phyloP scores from a whole-genome alignment of 345 rosid genomes.

The Gossypium turneri region DNA sequence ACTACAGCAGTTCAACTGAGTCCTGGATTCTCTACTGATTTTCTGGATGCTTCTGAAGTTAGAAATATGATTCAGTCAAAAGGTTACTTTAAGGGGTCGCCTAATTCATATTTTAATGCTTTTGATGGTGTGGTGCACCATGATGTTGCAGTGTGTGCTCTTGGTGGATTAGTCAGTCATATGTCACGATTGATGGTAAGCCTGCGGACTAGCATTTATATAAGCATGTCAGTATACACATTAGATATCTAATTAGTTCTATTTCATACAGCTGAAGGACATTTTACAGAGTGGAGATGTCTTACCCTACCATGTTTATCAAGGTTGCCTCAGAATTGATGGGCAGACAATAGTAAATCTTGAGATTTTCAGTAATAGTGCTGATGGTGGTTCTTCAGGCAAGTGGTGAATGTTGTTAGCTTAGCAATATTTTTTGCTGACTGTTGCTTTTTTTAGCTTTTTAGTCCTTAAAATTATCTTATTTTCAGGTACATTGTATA shows the following conservation, averaged over 20 bases:
- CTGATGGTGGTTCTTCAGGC: conserved; percentile 77
- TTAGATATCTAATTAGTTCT: conserved; percentile 5
- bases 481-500: conserved; percentile 75
- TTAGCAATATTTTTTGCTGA: background rate
- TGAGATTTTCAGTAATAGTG: conserved; percentile 75
- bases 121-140: conserved; percentile 44
- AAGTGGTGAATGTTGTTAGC: conserved; percentile 27
- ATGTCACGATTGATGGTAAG: conserved; percentile 85
- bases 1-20: conserved; percentile 56
- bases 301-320: conserved; percentile 73
- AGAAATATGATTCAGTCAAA: conserved; percentile 56
- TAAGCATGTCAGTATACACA: background rate
- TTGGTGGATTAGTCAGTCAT: conserved; percentile 76
- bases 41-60: conserved; percentile 63
- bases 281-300: conserved; percentile 70
- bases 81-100: conserved; percentile 62
- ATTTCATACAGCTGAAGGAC: conserved; percentile 60
- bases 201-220: conserved; percentile 15
- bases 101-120: conserved; percentile 43
- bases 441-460: background rate
- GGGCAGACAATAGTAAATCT: conserved; percentile 93
- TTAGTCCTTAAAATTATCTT: background rate
- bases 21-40: conserved; percentile 42
- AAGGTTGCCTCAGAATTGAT: conserved; percentile 82
- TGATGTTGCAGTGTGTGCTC: conserved; percentile 56